A percentile compares a stretch with the other conserved stretches of the same genome.
Evolutionary conservation across 768 basidiomycete species (phyloP).

Genomic region (Cystofilobasidium capitatum): DNA sequence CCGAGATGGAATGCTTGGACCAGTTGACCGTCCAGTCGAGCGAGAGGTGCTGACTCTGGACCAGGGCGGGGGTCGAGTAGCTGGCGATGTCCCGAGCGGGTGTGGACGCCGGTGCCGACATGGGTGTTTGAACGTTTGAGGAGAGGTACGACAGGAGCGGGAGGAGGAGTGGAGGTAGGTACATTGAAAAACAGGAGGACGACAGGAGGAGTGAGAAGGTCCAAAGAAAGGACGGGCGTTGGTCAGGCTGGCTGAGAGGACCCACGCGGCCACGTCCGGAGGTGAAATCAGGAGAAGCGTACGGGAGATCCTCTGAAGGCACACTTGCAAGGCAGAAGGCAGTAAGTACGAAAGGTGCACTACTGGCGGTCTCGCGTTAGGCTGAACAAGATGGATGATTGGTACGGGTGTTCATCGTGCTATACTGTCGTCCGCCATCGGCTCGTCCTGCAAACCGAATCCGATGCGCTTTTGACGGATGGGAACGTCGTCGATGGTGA

Average conservation of each 20-base stretch:
- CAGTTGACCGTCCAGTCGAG: constrained; percentile 79
- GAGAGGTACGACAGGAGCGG: not conserved
- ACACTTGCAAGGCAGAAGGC: too few relatives aligned
- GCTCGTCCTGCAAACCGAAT: not conserved
- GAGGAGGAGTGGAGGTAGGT: not conserved
- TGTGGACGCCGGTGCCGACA: not conserved
- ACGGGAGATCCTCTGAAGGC: too few relatives aligned
- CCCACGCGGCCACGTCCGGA: too few relatives aligned
- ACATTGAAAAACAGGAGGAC: not conserved
- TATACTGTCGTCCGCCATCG: not conserved
- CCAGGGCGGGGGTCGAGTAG: constrained; percentile 66
- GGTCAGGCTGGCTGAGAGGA: too few relatives aligned
- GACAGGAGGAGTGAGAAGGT: too few relatives aligned
- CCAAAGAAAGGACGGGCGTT: too few relatives aligned
- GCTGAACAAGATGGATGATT: too few relatives aligned
- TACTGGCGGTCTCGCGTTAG: too few relatives aligned
- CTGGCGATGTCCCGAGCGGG: constrained; percentile 47
- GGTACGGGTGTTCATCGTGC: not conserved
- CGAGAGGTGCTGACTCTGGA: constrained; percentile 56
- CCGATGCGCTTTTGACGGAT: not conserved
- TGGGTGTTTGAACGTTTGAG: not conserved
- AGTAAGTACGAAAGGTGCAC: too few relatives aligned
- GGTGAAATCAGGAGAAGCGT: too few relatives aligned
- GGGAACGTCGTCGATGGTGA: constrained; percentile 8
- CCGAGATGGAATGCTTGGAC: constrained; percentile 50